Evolutionary conservation across 2,329 filamentous ascomycete species (phyloP).

Genomic region (Triangularia setosa): DNA sequence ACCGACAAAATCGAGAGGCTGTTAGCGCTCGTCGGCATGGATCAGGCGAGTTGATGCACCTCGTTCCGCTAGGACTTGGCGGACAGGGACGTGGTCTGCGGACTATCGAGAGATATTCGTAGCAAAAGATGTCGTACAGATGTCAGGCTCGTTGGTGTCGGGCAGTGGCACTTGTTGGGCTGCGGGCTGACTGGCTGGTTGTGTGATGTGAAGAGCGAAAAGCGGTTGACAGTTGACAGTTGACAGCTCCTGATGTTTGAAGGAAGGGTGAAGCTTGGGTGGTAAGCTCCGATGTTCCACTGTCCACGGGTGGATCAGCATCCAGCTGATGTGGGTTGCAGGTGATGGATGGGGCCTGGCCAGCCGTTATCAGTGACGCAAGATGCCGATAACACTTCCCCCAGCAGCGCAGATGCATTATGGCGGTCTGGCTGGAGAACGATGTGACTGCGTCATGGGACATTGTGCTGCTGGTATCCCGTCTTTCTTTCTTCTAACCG

Average conservation of each 20-base stretch:
- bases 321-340: not conserved
- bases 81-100: not conserved
- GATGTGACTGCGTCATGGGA: constrained; percentile 14
- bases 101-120: not conserved
- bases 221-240: not conserved
- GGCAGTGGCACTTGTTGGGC: not conserved
- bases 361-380: constrained; percentile 26
- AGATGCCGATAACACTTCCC: constrained; percentile 19
- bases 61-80: constrained; percentile 4
- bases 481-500: not conserved
- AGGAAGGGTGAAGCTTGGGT: not conserved
- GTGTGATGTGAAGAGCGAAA: not conserved
- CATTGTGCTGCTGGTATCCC: not conserved
- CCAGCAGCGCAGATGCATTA: not conserved
- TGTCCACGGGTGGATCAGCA: constrained; percentile 20
- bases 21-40: not conserved
- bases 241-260: constrained; percentile 5
- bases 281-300: constrained; percentile 13
- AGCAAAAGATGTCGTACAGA: not conserved
- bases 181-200: not conserved
- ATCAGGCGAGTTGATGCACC: not conserved
- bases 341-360: not conserved
- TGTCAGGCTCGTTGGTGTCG: not conserved
- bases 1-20: not conserved
- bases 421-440: constrained; percentile 5